phyloP scores from a whole-genome alignment of 2,329 filamentous ascomycete species.

The Calonectria leucothoes region DNA sequence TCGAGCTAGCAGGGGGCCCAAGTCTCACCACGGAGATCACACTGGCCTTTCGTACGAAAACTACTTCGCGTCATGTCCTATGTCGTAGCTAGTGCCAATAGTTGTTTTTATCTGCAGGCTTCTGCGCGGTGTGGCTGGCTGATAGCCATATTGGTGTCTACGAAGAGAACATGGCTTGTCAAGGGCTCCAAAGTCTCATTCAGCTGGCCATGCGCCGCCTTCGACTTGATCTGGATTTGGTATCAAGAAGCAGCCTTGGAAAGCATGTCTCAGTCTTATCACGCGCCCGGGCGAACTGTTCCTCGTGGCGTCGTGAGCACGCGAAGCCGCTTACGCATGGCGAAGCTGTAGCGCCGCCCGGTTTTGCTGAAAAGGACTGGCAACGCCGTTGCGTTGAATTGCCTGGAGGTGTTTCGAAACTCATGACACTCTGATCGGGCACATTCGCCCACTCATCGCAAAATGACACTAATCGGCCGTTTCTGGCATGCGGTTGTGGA shows the following conservation, averaged over 20 bases:
- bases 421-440: not conserved
- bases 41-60: not conserved
- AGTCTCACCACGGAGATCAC: not conserved
- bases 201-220: not conserved
- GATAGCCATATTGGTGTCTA: not conserved
- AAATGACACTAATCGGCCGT: conserved; percentile 30
- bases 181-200: not conserved
- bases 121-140: not conserved
- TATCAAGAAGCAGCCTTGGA: not conserved
- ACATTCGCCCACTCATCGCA: not conserved
- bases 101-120: not conserved
- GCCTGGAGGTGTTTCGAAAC: not conserved
- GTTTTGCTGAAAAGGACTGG: not conserved
- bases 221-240: not conserved
- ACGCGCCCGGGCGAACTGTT: not conserved
- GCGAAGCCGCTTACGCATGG: not conserved
- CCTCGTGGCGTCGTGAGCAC: not conserved
- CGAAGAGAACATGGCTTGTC: not conserved
- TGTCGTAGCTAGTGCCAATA: not conserved
- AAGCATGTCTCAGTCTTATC: not conserved
- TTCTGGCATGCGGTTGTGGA: conserved; percentile 33
- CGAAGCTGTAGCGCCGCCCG: no score
- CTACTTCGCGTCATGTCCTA: not conserved
- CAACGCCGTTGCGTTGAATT: not conserved
- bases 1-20: not conserved